phyloP scores from a whole-genome alignment of 1,284 basidiomycete genomes.

The Tausonia pullulans region DNA sequence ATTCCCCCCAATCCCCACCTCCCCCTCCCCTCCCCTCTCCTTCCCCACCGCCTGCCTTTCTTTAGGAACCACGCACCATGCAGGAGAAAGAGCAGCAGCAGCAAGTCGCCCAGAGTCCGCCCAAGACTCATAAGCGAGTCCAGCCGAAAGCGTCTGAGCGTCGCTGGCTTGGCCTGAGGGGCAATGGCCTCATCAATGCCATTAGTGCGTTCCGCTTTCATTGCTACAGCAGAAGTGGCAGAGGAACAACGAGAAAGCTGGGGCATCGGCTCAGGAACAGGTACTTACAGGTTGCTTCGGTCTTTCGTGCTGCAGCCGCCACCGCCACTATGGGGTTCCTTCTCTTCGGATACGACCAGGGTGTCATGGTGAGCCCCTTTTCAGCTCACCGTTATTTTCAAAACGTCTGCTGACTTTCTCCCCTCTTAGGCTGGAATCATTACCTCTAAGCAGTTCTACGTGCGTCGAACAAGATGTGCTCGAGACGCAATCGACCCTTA shows the following conservation, averaged over 20 bases:
- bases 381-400: too few species aligned
- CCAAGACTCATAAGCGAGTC: too few species aligned
- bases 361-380: not conserved
- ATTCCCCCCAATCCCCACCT: too few species aligned
- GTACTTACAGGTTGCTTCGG: not conserved
- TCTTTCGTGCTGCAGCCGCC: not conserved
- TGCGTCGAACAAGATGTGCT: not conserved
- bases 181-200: not conserved
- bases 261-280: not conserved
- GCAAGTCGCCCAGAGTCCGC: too few species aligned
- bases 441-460: constrained; percentile 30
- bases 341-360: constrained; percentile 10
- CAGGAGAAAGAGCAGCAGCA: too few species aligned
- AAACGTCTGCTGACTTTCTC: too few species aligned
- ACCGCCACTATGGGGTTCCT: constrained; percentile 15
- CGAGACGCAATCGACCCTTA: constrained; percentile 1
- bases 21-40: too few species aligned
- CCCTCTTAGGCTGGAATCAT: constrained; percentile 29
- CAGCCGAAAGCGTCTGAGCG: too few species aligned
- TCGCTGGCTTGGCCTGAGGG: not conserved
- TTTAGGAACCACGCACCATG: too few species aligned
- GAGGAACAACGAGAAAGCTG: too few species aligned
- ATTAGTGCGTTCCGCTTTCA: not conserved
- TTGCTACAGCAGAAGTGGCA: too few species aligned
- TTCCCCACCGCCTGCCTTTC: too few species aligned